Conservation (phyloP, 495 filamentous ascomycete species). For the Penicillium desertorum region DNA sequence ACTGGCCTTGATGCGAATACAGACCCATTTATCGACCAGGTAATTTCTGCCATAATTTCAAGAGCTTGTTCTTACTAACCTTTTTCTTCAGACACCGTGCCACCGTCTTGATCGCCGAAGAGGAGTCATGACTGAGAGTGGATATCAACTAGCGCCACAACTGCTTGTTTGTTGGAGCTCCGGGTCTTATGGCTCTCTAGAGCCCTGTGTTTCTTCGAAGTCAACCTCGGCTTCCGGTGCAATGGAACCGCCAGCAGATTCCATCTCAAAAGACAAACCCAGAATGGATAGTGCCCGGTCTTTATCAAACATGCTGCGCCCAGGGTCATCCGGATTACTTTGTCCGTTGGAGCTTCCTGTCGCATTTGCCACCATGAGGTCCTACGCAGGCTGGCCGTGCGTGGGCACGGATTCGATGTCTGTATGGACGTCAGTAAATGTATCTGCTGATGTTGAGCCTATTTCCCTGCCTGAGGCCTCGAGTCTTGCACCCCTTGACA, state of each 20-base stretch:
- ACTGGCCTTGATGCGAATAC: conserved; percentile 5
- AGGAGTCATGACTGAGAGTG: neutral
- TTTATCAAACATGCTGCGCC: neutral
- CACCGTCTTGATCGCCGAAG: neutral
- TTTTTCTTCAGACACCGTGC: neutral
- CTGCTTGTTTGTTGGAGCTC: conserved; percentile 29
- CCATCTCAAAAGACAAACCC: neutral
- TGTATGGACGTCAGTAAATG: conserved; percentile 26
- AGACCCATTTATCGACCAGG: conserved; percentile 25
- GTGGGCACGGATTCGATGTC: conserved; percentile 18
- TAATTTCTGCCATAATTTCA: neutral
- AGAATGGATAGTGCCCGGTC: neutral
- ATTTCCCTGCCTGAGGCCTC: conserved; percentile 17
- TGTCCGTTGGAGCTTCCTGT: conserved; percentile 25
- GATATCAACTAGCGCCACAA: conserved; percentile 10
- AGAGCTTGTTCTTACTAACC: neutral
- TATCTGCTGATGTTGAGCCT: conserved; percentile 27
- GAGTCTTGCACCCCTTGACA: conserved; percentile 23
- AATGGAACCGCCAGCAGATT: neutral
- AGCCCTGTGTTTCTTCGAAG: conserved; percentile 2
- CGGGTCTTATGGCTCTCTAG: conserved; percentile 20
- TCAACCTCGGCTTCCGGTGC: neutral
- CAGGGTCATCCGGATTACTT: conserved; percentile 3
- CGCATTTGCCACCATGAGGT: conserved; percentile 22
- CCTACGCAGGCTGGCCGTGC: conserved; percentile 9